phyloP scores from a whole-genome alignment of 116 monocot species.

The Papilionanthe hybrid region DNA sequence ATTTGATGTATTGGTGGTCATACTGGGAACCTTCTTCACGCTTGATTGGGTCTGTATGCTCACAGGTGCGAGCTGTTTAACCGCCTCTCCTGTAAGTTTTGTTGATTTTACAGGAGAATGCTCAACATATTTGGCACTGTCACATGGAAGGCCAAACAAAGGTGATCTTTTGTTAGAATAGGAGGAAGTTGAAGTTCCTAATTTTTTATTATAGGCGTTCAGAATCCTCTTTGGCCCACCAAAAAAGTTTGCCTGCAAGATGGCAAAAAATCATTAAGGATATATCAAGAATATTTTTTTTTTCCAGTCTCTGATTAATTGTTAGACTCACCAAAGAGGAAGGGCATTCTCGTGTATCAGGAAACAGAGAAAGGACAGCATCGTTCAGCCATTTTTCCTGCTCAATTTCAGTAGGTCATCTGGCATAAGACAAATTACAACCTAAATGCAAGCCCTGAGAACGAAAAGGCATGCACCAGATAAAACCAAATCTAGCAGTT shows the following conservation, averaged over 20 bases:
- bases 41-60: slow-evolving; percentile 39
- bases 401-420: slow-evolving; percentile 74
- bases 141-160: slow-evolving; percentile 29
- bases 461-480: slow-evolving; percentile 1
- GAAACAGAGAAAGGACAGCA: slow-evolving; percentile 68
- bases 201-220: slow-evolving; percentile 31
- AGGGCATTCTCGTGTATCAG: slow-evolving; percentile 72
- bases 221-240: slow-evolving; percentile 49
- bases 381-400: slow-evolving; percentile 98
- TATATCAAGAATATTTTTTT: neutral
- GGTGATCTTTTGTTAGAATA: slow-evolving; percentile 19
- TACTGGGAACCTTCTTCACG: slow-evolving; percentile 20
- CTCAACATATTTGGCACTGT: slow-evolving; percentile 21
- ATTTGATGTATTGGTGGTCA: slow-evolving; percentile 19
- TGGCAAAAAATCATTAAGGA: neutral
- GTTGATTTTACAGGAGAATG: slow-evolving; percentile 25
- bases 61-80: slow-evolving; percentile 69
- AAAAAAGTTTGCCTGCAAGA: slow-evolving; percentile 70
- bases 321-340: slow-evolving; percentile 74
- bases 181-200: slow-evolving; percentile 25
- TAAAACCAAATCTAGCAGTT: slow-evolving; percentile 3
- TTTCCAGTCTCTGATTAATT: neutral
- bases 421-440: slow-evolving; percentile 78
- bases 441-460: slow-evolving; percentile 38
- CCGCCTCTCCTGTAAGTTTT: slow-evolving; percentile 61